phyloP scores from a whole-genome alignment of 768 basidiomycete genomes.

The Pisolithus tinctorius region DNA sequence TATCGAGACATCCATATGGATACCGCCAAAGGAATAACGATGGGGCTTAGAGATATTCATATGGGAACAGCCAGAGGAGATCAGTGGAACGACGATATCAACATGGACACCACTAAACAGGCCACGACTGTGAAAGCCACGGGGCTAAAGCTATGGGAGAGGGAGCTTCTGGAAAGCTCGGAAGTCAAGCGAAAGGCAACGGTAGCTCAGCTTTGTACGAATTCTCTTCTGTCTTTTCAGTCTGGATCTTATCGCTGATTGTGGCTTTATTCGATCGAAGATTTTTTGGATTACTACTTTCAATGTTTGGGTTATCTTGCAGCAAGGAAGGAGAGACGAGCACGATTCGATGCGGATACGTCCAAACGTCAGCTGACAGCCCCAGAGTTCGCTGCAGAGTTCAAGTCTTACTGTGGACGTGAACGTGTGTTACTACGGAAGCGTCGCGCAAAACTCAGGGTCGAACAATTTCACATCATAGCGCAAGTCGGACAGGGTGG shows the following conservation, averaged over 20 bases:
- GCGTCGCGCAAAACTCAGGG: constrained; percentile 84
- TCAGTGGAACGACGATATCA: constrained; percentile 43
- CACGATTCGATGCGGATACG: constrained; percentile 81
- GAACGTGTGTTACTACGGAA: constrained; percentile 91
- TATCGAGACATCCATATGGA: constrained; percentile 70
- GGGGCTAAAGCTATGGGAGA: constrained; percentile 73
- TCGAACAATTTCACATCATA: constrained; percentile 97
- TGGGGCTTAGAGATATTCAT: constrained; percentile 42
- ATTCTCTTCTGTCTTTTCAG: background rate
- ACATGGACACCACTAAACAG: constrained; percentile 46
- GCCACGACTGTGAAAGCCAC: constrained; percentile 45
- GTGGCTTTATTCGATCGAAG: constrained; percentile 32
- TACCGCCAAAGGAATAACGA: constrained; percentile 58
- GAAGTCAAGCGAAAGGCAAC: constrained; percentile 95
- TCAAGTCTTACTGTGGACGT: constrained; percentile 88
- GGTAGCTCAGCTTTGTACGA: constrained; percentile 91
- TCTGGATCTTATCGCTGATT: constrained; percentile 3
- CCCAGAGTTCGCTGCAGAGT: constrained; percentile 65
- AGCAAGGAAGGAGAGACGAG: constrained; percentile 75
- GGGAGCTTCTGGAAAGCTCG: constrained; percentile 70
- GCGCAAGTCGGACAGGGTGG: constrained; percentile 99
- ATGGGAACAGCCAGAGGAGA: constrained; percentile 62
- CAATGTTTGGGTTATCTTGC: constrained; percentile 88
- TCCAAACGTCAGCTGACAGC: constrained; percentile 49
- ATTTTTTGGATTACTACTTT: constrained; percentile 98